phyloP scores from a whole-genome alignment of 768 basidiomycete genomes.

The Phanerochaete sordida region DNA sequence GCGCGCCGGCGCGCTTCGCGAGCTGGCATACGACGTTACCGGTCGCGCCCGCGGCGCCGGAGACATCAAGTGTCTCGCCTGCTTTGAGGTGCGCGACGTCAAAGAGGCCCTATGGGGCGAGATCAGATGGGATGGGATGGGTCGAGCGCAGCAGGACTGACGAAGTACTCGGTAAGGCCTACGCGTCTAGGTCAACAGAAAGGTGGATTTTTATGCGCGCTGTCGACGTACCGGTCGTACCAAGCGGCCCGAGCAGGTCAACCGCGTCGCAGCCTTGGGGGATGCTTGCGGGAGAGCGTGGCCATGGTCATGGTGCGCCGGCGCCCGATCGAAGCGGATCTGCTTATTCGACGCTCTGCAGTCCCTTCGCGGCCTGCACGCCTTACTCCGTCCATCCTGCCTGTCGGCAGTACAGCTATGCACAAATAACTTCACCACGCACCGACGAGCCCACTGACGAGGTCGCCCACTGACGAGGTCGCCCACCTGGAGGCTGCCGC shows the following conservation, averaged over 20 bases:
- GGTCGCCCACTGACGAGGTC: too few relatives aligned
- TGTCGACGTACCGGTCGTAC: constrained; percentile 60
- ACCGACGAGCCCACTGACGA: constrained; percentile 60
- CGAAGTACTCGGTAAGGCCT: constrained; percentile 91
- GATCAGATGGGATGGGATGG: not conserved
- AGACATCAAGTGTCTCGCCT: constrained; percentile 83
- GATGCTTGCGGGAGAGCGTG: too few relatives aligned
- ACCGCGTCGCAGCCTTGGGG: constrained; percentile 58
- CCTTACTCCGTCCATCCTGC: constrained; percentile 82
- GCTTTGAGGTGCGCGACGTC: constrained; percentile 77
- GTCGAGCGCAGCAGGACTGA: constrained; percentile 31
- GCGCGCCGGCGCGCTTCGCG: constrained; percentile 73
- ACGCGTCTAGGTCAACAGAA: not conserved
- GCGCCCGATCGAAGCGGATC: not conserved
- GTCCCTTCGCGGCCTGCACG: constrained; percentile 48
- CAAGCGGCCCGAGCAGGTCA: constrained; percentile 85
- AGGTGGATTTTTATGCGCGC: not conserved
- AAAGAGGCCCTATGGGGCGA: constrained; percentile 61
- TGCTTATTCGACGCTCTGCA: constrained; percentile 57
- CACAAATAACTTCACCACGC: constrained; percentile 20
- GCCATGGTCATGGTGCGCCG: not conserved
- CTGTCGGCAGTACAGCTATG: not conserved
- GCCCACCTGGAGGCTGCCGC: constrained; percentile 55
- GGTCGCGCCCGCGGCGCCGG: constrained; percentile 90
- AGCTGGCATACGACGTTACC: constrained; percentile 81